Evolutionary conservation across 2,329 filamentous ascomycete genomes (phyloP), one percentile per base, ranked within the genome.

Genomic region (Annulohypoxylon truncatum): DNA sequence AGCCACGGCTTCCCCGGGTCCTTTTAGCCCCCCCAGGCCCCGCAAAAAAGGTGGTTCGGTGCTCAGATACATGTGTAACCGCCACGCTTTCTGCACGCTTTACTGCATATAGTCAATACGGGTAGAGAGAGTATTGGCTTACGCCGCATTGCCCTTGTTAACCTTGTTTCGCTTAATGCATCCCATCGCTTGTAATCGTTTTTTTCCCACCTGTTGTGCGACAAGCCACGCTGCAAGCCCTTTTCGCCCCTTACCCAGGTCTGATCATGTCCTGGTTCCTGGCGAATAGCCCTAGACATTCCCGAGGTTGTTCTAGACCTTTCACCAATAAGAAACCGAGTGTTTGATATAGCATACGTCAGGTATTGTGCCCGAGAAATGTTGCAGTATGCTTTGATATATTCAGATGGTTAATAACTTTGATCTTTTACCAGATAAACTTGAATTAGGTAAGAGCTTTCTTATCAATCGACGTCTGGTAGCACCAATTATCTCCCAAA

Each of bases 141-240:
- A 58, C 55, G 55, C 52, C 46, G 56, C 62, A 61, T 56, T 38
- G 12, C 9, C 7, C 15, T 53, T 15, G 18, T 38, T 47, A 26
- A 20, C 50, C 47, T 54, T 54, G 48, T 20, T 42, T 38, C n/a
- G 48, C 20, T 48, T 40, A 15, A 53, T 18, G 38, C 38, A 61
- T 48, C 35, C 12, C 48, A 48, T 48, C 20, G 9, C 31, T 20
- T 22, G 35, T 38, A 53, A 26, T 24, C 3, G 42, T 44, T 13
- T 24, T 24, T 42, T 13, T 31, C 26, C 35, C 24, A 15, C 18
- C 54, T 59, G 61, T 13, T 64, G 64, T 67, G 64, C 51, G 40
- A 67, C 64, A 59, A 57, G 52, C 38, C 35, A 66, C 48, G 44
- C 53, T 67, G 61, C 61, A 67, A 28, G 64, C 51, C 33, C 29